Conservation (phyloP, 179 eudicot genomes). For the Vitellaria paradoxa region DNA sequence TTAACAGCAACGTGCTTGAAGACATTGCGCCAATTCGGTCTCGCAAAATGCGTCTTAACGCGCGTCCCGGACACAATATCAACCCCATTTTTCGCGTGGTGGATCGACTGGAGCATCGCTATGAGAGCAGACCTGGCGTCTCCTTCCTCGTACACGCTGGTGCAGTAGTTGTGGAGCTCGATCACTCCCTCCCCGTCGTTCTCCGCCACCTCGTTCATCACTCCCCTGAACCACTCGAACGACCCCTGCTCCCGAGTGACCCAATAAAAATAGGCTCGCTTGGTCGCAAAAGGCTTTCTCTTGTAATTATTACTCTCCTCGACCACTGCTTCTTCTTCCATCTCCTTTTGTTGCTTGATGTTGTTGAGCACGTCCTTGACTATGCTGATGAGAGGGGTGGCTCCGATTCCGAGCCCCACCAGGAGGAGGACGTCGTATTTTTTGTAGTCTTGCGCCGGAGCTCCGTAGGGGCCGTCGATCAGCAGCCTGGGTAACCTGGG, state of each 20-base stretch:
- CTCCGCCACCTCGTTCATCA: slow-evolving; percentile 27
- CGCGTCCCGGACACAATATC: slow-evolving; percentile 19
- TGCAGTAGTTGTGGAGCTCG: slow-evolving; percentile 25
- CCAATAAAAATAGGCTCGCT: slow-evolving; percentile 22
- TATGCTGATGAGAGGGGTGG: slow-evolving; percentile 26
- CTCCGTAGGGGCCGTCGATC: slow-evolving; percentile 25
- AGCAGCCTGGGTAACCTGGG: slow-evolving; percentile 20
- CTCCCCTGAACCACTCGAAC: slow-evolving; percentile 20
- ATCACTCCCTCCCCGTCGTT: slow-evolving; percentile 14
- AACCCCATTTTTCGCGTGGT: slow-evolving; percentile 22
- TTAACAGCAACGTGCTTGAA: slow-evolving; percentile 57
- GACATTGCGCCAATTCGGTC: slow-evolving; percentile 60
- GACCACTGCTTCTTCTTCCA: not conserved
- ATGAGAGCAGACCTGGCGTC: slow-evolving; percentile 24
- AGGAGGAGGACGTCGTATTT: slow-evolving; percentile 23
- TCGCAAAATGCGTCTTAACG: slow-evolving; percentile 35
- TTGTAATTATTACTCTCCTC: not conserved
- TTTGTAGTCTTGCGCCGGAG: slow-evolving; percentile 27
- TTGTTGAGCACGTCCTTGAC: slow-evolving; percentile 25
- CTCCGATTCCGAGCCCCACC: slow-evolving; percentile 28
- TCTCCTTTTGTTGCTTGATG: slow-evolving; percentile 5
- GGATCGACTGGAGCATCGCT: slow-evolving; percentile 20
- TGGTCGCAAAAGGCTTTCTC: slow-evolving; percentile 23
- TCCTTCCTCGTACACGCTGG: slow-evolving; percentile 22
- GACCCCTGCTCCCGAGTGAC: slow-evolving; percentile 19